Evolutionary conservation across 805 yeast species (phyloP).

Genomic region (Ascoidea asiatica): DNA sequence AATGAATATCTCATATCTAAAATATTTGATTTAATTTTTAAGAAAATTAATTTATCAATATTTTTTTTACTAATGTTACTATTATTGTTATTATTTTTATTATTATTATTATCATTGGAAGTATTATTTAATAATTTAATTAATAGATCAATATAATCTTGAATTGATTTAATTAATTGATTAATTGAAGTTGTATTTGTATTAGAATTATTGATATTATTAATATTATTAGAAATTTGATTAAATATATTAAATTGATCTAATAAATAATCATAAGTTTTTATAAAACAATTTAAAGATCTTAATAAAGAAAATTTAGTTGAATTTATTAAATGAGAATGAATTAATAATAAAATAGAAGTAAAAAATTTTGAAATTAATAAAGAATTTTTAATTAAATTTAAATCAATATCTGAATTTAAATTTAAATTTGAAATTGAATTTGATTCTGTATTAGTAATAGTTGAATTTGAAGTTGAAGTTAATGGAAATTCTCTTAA

Average conservation of each 20-base stretch:
- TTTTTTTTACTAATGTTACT: too few species aligned
- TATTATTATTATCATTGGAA: conserved; percentile 6
- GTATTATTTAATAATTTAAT: conserved; percentile 14
- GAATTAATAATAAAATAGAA: conserved; percentile 18
- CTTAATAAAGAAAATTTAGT: conserved; percentile 15
- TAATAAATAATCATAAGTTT: conserved; percentile 15
- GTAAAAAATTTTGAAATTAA: conserved; percentile 21
- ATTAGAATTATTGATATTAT: too few species aligned
- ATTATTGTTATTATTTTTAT: not conserved
- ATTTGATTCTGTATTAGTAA: too few species aligned
- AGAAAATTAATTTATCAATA: conserved; percentile 9
- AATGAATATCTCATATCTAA: conserved; percentile 20
- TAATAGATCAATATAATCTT: conserved; percentile 18
- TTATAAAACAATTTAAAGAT: conserved; percentile 19
- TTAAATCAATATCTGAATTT: too few species aligned
- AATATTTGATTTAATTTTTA: conserved; percentile 17
- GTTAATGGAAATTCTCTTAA: conserved; percentile 13
- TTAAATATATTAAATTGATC: too few species aligned
- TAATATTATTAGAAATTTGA: too few species aligned
- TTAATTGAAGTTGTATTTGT: too few species aligned
- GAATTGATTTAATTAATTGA: conserved; percentile 14
- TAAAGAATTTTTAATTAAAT: too few species aligned
- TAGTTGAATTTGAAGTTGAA: too few species aligned
- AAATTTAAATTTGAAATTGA: too few species aligned
- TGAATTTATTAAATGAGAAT: conserved; percentile 18